Conservation (phyloP, 306 rosid species). For the Cucurbita ficifolia region DNA sequence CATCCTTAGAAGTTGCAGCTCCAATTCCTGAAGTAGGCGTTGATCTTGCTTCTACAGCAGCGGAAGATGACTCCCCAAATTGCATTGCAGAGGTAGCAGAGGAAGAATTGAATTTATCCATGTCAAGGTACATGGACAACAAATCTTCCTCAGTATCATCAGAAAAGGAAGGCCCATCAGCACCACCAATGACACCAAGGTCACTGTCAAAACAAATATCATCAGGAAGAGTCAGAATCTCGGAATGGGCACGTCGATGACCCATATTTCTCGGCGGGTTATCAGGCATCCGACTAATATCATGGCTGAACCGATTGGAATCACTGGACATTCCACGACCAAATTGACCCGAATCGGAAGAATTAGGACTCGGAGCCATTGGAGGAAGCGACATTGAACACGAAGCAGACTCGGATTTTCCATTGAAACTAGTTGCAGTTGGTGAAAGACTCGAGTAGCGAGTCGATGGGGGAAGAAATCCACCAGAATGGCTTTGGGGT, state of each 20-base stretch:
- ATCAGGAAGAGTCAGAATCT: conserved; percentile 78
- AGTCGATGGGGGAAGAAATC: conserved; percentile 58
- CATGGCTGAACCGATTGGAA: conserved; percentile 67
- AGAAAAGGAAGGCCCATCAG: conserved; percentile 76
- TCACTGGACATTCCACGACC: conserved; percentile 40
- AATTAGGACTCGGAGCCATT: conserved; percentile 31
- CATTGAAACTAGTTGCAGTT: conserved; percentile 34
- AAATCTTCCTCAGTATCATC: conserved; percentile 93
- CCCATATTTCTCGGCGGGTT: conserved; percentile 73
- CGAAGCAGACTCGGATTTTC: conserved; percentile 49
- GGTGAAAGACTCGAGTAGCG: conserved; percentile 47
- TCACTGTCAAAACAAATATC: conserved; percentile 92
- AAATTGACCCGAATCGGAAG: conserved; percentile 38
- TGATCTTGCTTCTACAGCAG: conserved; percentile 7
- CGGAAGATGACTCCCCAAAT: conserved; percentile 48
- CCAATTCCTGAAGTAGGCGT: conserved; percentile 14
- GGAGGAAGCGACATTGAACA: conserved; percentile 34
- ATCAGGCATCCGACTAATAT: conserved; percentile 86
- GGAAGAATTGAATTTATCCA: conserved; percentile 86
- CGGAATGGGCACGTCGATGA: conserved; percentile 90
- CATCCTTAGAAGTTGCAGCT: conserved; percentile 30
- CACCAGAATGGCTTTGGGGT: conserved; percentile 45
- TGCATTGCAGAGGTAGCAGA: conserved; percentile 58
- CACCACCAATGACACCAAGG: conserved; percentile 84
- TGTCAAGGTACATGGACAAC: conserved; percentile 80